Percentiles rank a stretch among this genome's conserved stretches.
Conservation (phyloP, 2,329 filamentous ascomycete species). For the Pezicula neosporulosa region DNA sequence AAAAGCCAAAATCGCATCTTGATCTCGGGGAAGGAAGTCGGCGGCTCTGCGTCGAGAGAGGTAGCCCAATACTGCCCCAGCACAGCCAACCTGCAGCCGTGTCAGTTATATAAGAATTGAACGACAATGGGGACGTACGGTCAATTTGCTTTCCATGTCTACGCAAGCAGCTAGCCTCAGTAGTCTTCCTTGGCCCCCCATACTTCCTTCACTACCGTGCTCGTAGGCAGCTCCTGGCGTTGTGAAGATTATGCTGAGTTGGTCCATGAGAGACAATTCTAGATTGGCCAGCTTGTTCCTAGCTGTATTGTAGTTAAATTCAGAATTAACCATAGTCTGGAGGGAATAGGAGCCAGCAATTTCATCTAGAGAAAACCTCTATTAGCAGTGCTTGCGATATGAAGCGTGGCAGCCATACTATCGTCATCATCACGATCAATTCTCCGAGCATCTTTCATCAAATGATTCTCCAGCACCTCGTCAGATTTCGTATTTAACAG, state of each 20-base stretch:
- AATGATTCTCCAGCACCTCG: slow-evolving; percentile 26
- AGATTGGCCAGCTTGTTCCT: slow-evolving; percentile 63
- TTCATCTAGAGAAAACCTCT: slow-evolving; percentile 25
- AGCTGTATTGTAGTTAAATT: slow-evolving; percentile 68
- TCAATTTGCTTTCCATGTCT: slow-evolving; percentile 69
- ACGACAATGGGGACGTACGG: slow-evolving; percentile 42
- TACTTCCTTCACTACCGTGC: slow-evolving; percentile 36
- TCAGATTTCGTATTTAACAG: slow-evolving; percentile 38
- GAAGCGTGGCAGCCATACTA: slow-evolving; percentile 16
- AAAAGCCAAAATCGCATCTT: slow-evolving; percentile 50
- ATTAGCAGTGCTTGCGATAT: neutral
- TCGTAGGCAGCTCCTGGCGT: slow-evolving; percentile 48
- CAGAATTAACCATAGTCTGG: slow-evolving; percentile 64
- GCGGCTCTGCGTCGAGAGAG: slow-evolving; percentile 65
- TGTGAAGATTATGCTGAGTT: slow-evolving; percentile 54
- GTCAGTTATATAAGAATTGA: slow-evolving; percentile 4
- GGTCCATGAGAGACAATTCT: slow-evolving; percentile 38
- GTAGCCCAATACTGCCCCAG: slow-evolving; percentile 80
- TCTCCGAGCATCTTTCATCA: slow-evolving; percentile 25
- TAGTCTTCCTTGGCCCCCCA: slow-evolving; percentile 58
- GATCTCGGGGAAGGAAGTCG: slow-evolving; percentile 59
- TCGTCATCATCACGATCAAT: slow-evolving; percentile 19
- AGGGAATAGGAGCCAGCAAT: slow-evolving; percentile 45
- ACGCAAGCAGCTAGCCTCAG: slow-evolving; percentile 68
- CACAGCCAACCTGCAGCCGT: slow-evolving; percentile 61